Evolutionary conservation across 1,139 yeast genomes (phyloP), one percentile per base, ranked within the genome.

Genomic region (Pichia sp.): DNA sequence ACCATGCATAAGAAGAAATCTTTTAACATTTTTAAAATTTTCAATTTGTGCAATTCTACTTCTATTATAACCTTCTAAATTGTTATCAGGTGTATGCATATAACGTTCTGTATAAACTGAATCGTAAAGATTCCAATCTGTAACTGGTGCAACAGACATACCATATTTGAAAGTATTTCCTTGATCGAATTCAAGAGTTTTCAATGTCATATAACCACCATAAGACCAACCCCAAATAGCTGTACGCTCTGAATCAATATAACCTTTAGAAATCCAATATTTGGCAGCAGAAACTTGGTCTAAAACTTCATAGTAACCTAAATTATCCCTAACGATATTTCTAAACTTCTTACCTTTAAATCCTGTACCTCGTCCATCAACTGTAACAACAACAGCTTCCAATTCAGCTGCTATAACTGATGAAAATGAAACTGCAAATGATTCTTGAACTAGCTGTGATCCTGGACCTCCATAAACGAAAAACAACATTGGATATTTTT

Each of bases 151-250:
- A 32, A 83, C 85, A 0, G 89, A 70, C 58, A 79, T 73, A 12
- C 89, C 91, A 54, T 74, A 83, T 37, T 74, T 74, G 62, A 83
- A 82, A 36, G 71, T 68, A 28, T 72, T 68, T 14, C 78, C 74
- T 9, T 62, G 63, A 58, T 83, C 91, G 20, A 72, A 68, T 60
- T 83, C 91, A 39, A 83, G 60, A 0, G 89, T 80, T 55, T 82
- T 83, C 50, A 83, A 67, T 0, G 93, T 80, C 66, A 81, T 69
- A 55, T 74, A 83, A 0, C 91, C 93, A 44, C 93, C 93, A 55
- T 82, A 83, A 2, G 88, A 80, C 89, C 91, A 83, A 6, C 93
- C 93, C 79, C 86, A 83, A 40, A 83, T 74, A 2, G 85, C 84
- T 11, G 82, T 74, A 48, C 75, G 68, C 4, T 66, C 63, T 7